Base-by-base conservation (phyloP, 2,329 filamentous ascomycete species). In the Colletotrichum truncatum region DNA sequence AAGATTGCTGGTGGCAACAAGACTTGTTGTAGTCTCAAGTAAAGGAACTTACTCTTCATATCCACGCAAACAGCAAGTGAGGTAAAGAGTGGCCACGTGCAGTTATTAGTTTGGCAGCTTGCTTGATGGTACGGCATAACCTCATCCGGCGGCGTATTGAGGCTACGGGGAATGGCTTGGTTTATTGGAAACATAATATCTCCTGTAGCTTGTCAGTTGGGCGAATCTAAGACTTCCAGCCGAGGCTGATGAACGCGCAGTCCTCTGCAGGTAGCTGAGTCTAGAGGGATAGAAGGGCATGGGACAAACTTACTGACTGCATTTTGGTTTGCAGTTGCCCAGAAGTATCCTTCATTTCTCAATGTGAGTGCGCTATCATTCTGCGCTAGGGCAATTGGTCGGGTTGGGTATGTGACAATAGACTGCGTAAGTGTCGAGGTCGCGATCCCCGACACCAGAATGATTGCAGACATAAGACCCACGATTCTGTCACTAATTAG, bases 361-460 rank as follows among this genome's bases (percentile, higher is more conserved):
- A 25, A 18, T 4, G 54, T 46, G 3, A 43, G 16, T 4, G 45
- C 45, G 2, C 14, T 58, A 14, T 43, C 54, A 6, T 49, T 41
- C 8, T 11, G 45, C 14, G 43, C 23, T 7, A 39, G 21, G 4
- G 21, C 54, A 14, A 65, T 14, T 3, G 34, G 38, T 4, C 59
- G 51, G 1, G 54, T 51, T 5, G 43, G 43, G 4, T 69, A 68
- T 8, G 63, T 43, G 10, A 69, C 55, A 11, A 64, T 59, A 4
- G 57, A 68, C 36, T 68, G 67, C 7, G 67, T 69, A 11, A 69
- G 3, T 30, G 60, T 66, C 4, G 67, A 69, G 1, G 66, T 69
- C 5, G 45, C 67, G 12, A 69, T 51, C 7, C 61, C 62, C 2
- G 65, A 63, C 6, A 68, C 49, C 6, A 69, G 58, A 9, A 69